Conservation (phyloP, 106 monocot genomes). For the Dendrobium nobile region DNA sequence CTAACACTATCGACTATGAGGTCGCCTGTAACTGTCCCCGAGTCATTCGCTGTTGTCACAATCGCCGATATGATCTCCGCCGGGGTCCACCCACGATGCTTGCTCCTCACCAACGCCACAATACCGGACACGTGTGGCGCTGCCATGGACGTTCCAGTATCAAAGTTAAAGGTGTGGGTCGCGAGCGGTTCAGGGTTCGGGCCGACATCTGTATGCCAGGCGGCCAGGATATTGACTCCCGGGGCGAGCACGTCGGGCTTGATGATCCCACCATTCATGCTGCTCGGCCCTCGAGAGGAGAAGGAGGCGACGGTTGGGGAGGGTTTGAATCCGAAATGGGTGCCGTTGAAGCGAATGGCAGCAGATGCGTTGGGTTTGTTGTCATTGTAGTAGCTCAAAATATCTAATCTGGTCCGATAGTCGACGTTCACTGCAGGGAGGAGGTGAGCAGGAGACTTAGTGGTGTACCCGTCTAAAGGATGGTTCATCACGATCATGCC, state of each 20-base stretch:
- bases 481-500: too few species aligned
- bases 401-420: too few species aligned
- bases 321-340: too few species aligned
- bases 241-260: slow-evolving; percentile 41
- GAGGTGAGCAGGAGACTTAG: too few species aligned
- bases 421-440: too few species aligned
- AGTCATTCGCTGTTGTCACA: not conserved
- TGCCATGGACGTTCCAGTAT: slow-evolving; percentile 13
- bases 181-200: not conserved
- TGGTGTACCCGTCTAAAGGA: too few species aligned
- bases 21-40: not conserved
- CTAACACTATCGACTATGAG: not conserved
- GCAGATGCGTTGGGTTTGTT: too few species aligned
- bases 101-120: not conserved
- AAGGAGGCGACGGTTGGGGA: too few species aligned
- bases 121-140: slow-evolving; percentile 11
- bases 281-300: slow-evolving; percentile 43
- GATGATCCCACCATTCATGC: not conserved
- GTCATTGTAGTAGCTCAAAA: too few species aligned
- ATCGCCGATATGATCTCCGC: not conserved
- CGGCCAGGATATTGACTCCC: slow-evolving; percentile 34
- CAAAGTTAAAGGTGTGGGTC: not conserved
- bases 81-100: not conserved
- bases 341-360: too few species aligned
- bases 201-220: slow-evolving; percentile 17